A percentile compares a stretch with the other conserved stretches of the same genome.
Conservation (phyloP, 179 eudicot species). For the Silene noctiflora region DNA sequence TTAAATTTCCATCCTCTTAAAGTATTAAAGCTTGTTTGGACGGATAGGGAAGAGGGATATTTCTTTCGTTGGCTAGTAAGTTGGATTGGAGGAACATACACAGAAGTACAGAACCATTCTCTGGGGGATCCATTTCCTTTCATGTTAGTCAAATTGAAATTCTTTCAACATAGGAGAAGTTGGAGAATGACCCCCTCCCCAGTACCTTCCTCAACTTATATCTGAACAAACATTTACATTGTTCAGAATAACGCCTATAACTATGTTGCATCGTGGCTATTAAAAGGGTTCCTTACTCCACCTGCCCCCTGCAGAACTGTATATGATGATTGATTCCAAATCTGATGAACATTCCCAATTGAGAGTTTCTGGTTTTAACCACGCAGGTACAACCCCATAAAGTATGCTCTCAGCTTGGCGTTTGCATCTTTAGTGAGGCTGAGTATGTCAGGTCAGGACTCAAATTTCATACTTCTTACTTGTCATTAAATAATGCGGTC, state of each 20-base stretch:
- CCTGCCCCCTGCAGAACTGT: neutral
- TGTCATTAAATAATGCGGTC: neutral
- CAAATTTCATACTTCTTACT: neutral
- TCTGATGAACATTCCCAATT: neutral
- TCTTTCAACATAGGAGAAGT: no score
- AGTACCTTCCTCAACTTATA: no score
- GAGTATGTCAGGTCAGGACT: constrained; percentile 41
- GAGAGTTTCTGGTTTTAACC: constrained; percentile 4
- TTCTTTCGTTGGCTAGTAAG: no score
- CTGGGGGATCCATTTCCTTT: no score
- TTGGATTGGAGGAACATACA: no score
- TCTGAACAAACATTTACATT: no score
- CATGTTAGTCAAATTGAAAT: no score
- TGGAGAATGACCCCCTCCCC: no score
- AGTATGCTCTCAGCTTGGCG: constrained; percentile 59
- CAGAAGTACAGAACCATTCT: no score
- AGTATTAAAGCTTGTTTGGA: no score
- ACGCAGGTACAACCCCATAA: constrained; percentile 59
- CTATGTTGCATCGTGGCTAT: neutral
- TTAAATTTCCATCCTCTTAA: no score
- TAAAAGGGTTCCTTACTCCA: neutral
- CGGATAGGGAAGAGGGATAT: no score
- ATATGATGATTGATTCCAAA: neutral
- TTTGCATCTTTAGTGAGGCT: constrained; percentile 42
- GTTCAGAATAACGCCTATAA: neutral